Evolutionary conservation across 176 grass and related monocot species (phyloP).

Genomic region (Canna indica): DNA sequence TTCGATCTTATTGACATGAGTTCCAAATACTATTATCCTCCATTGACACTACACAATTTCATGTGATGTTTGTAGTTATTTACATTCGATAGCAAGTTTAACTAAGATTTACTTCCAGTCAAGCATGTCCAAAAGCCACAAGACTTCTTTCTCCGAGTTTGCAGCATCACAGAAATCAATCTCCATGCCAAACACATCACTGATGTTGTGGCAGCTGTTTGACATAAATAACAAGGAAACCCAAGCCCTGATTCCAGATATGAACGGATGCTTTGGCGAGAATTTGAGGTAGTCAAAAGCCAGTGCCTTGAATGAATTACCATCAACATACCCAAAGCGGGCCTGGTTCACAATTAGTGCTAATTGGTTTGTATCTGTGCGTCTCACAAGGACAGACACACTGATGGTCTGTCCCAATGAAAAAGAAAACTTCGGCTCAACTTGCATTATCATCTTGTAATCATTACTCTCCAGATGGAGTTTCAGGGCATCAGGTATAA

Average conservation of each 20-base stretch:
- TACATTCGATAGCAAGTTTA: background rate
- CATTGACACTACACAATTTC: background rate
- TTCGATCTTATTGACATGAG: no score
- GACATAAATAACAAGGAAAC: slow-evolving; percentile 18
- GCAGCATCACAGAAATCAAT: slow-evolving; percentile 16
- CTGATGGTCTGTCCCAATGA: background rate
- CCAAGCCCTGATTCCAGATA: slow-evolving; percentile 15
- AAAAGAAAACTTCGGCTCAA: background rate
- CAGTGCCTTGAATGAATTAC: background rate
- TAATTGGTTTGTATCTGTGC: slow-evolving; percentile 8
- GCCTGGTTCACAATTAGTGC: slow-evolving; percentile 6
- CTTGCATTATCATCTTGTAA: slow-evolving; percentile 18
- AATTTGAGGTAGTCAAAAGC: slow-evolving; percentile 11
- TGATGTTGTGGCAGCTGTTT: background rate
- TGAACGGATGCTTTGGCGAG: slow-evolving; percentile 10
- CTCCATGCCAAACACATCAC: slow-evolving; percentile 14
- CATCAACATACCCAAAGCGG: slow-evolving; percentile 13
- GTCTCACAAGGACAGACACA: slow-evolving; percentile 9
- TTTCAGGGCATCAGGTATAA: slow-evolving; percentile 1
- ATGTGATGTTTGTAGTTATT: no score
- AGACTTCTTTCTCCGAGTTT: slow-evolving; percentile 7
- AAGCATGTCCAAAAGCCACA: slow-evolving; percentile 23
- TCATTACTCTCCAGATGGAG: background rate
- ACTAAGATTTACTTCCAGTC: slow-evolving; percentile 4
- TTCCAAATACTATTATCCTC: background rate